Evolutionary conservation across 2,329 filamentous ascomycete genomes (phyloP), one percentile per base, ranked within the genome.

Genomic region (Pseudonectria buxi): DNA sequence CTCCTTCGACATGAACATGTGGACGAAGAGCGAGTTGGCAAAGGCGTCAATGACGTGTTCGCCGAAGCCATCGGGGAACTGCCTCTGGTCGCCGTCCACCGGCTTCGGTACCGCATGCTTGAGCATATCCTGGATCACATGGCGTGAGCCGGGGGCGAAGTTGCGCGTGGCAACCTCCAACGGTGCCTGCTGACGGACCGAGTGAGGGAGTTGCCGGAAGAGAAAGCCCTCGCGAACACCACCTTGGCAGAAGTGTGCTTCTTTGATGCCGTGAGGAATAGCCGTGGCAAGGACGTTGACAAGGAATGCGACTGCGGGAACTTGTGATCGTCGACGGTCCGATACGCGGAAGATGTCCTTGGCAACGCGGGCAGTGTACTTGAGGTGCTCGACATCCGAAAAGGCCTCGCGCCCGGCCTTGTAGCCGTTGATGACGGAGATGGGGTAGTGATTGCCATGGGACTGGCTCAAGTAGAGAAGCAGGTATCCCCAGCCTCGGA

Each of bases 361-460:
- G 26, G 62, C 59, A 4, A 55, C 55, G 5, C 48, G 50, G 4
- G 59, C 48, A 32, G 62, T 53, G 41, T 57, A 49, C 43, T 62
- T 59, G 16, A 57, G 49, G 4, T 49, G 45, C 27, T 62, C 57
- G 0, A 69, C 77, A 40, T 74, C 63, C 12, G 71, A 57, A 43
- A 82, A 81, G 6, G 68, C 60, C 6, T 61, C 56, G 10, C 63
- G 59, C 2, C 59, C 58, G 2, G 68, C 75, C 11, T 63, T 65
- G 55, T 81, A 84, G 2, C 81, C 81, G 46, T 86, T 85, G 63
- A 86, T 83, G 40, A 83, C 76, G 2, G 80, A 77, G 14, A 85
- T 78, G 1, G 81, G 81, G 49, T 84, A 85, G 1, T 79, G 78
- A 12, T 64, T 58, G 13, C 78, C 68, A 5, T 61, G 56, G 29